These are phyloP conservation scores for Nicotiana undulata DNA, from an alignment of 257 asterid species.

Conservation along the genomic window DNA sequence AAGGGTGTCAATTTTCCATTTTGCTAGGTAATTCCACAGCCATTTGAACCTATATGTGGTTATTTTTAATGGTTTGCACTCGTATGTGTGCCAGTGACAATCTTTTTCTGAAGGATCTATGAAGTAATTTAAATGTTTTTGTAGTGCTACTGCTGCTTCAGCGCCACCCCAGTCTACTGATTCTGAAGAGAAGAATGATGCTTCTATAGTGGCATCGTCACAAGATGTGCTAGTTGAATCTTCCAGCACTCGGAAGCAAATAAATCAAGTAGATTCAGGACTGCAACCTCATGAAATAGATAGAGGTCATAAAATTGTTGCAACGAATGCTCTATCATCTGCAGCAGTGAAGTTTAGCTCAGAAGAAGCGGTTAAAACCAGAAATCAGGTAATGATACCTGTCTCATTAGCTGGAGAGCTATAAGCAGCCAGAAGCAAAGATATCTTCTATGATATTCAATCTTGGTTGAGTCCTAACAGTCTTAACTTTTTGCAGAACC, in stretches of 20 bases:
- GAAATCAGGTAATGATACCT: constrained; percentile 25
- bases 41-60: constrained; percentile 5
- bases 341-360: constrained; percentile 15
- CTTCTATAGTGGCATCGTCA: constrained; percentile 15
- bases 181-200: constrained; percentile 41
- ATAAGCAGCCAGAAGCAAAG: background rate
- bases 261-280: background rate
- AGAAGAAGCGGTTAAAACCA: constrained; percentile 19
- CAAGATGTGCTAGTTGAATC: constrained; percentile 23
- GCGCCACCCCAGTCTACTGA: constrained; percentile 29
- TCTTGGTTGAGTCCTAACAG: background rate
- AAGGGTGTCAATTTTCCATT: constrained; percentile 69
- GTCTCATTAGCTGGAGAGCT: constrained; percentile 1
- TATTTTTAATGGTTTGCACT: background rate
- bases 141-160: constrained; percentile 52
- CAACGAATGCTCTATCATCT: background rate
- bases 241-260: constrained; percentile 8
- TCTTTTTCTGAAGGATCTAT: constrained; percentile 11
- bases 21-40: constrained; percentile 54
- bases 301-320: background rate
- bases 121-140: constrained; percentile 11
- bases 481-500: background rate
- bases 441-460: background rate
- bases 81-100: background rate
- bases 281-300: constrained; percentile 5